Evolutionary conservation across 495 filamentous ascomycete genomes (phyloP), one percentile per base, ranked within the genome.

Genomic region (Cercophora scortea): DNA sequence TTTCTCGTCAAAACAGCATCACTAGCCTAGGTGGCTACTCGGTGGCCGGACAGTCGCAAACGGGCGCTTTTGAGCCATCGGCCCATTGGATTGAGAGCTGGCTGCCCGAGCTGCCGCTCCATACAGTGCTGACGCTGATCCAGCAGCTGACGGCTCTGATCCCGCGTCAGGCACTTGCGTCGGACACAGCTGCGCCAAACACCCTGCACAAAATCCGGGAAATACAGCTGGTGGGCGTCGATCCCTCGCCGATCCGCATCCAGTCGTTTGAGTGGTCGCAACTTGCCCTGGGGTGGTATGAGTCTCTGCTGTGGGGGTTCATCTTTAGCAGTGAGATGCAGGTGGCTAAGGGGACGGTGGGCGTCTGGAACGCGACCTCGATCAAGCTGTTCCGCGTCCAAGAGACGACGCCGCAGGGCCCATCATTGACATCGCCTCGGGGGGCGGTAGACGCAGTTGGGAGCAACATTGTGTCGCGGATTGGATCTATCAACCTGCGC

Each of bases 221-320:
- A 13, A 61, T 71, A 17, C 66, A 73, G 45, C 52, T 81, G 6
- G 59, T 74, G 9, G 81, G 77, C 34, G 82, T 95, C 50, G 91
- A 96, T 19, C 82, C 88, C 9, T 82, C 85, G 2, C 78, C 88
- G 0, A 73, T 86, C 44, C 81, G 87, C 35, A 84, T 90, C 1
- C 93, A 96, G 60, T 85, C 88, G 47, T 98, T 98, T 66, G 89
- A 95, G 70, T 98, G 93, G 93, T 92, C 91, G 2, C 84, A 89
- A 0, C 74, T 96, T 10, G 87, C 88, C 0, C 78, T 98, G 38
- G 93, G 94, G 45, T 98, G 93, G 93, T 98, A 98, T 61, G 89
- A 96, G 64, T 90, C 86, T 0, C 69, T 97, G 16, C 79, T 98
- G 7, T 98, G 93, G 93, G 83, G 89, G n/a, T 90, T 96, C 68